Conservation (phyloP, 257 asterid species). For the Nicotiana knightiana region DNA sequence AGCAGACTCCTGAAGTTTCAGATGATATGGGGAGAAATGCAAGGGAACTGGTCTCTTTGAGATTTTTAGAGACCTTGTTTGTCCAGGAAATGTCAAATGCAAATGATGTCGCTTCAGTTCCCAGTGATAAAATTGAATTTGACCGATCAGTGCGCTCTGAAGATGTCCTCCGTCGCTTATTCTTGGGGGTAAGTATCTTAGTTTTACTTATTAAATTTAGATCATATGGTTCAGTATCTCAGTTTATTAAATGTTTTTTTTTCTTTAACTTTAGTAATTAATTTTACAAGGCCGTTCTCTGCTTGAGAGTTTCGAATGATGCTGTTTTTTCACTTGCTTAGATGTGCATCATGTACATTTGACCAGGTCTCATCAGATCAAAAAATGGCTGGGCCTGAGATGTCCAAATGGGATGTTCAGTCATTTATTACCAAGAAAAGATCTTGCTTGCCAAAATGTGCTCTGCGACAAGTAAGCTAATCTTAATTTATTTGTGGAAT, state of each 20-base stretch:
- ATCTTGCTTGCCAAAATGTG: slow-evolving; percentile 24
- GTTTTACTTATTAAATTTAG: not conserved
- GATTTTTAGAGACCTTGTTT: slow-evolving; percentile 41
- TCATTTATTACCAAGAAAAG: slow-evolving; percentile 44
- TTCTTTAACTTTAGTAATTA: not conserved
- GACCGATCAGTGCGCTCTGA: slow-evolving; percentile 37
- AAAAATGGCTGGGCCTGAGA: slow-evolving; percentile 28
- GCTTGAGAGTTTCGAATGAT: not conserved
- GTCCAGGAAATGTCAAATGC: slow-evolving; percentile 16
- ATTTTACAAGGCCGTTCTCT: not conserved
- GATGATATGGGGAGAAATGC: slow-evolving; percentile 39
- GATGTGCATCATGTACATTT: slow-evolving; percentile 3
- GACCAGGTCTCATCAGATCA: slow-evolving; percentile 29
- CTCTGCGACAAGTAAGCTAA: slow-evolving; percentile 38
- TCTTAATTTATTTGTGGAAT: slow-evolving; percentile 6
- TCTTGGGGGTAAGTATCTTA: slow-evolving; percentile 30
- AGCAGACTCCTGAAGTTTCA: slow-evolving; percentile 31
- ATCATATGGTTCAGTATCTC: not conserved
- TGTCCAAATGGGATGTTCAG: slow-evolving; percentile 48
- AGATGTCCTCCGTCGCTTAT: slow-evolving; percentile 36
- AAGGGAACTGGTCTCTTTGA: slow-evolving; percentile 46
- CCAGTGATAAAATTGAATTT: slow-evolving; percentile 20
- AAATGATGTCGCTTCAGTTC: slow-evolving; percentile 13
- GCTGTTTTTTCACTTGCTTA: slow-evolving; percentile 16
- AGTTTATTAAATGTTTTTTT: not conserved